Evolutionary conservation across 495 filamentous ascomycete genomes (phyloP).

Genomic region (Physcia stellaris): DNA sequence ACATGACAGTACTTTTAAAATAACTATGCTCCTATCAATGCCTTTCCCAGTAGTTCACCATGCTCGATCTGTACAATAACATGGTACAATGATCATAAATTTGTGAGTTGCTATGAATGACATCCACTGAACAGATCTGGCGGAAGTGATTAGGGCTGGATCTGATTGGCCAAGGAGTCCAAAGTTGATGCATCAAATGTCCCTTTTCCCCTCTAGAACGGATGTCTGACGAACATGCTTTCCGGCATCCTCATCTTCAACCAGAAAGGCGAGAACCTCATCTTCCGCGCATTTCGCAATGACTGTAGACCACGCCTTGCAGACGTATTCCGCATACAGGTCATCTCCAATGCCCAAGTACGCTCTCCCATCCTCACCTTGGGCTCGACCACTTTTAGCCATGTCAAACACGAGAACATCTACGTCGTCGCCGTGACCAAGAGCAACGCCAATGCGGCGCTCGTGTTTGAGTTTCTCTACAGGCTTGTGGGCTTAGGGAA

Average conservation of each 20-base stretch:
- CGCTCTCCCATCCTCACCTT: constrained; percentile 95
- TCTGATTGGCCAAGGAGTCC: too few species aligned
- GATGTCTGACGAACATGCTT: constrained; percentile 71
- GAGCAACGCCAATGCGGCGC: constrained; percentile 97
- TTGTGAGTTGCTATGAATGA: too few species aligned
- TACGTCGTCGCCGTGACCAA: constrained; percentile 96
- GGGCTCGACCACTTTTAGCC: constrained; percentile 95
- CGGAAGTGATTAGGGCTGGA: background rate
- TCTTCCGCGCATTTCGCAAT: constrained; percentile 95
- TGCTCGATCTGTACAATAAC: too few species aligned
- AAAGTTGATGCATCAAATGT: too few species aligned
- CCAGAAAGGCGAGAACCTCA: constrained; percentile 98
- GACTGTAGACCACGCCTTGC: constrained; percentile 93
- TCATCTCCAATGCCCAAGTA: constrained; percentile 96
- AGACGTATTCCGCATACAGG: constrained; percentile 98
- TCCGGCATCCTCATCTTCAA: constrained; percentile 97
- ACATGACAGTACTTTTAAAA: too few species aligned
- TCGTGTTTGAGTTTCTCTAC: constrained; percentile 98
- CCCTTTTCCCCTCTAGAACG: background rate
- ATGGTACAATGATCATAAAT: too few species aligned
- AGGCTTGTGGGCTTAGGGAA: constrained; percentile 79
- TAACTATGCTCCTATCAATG: too few species aligned
- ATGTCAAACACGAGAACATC: constrained; percentile 99
- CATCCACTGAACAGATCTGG: too few species aligned
- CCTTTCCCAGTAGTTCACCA: too few species aligned